These are phyloP conservation scores for Podospora conica DNA, from an alignment of 495 filamentous ascomycete species.

Conservation along the genomic window DNA sequence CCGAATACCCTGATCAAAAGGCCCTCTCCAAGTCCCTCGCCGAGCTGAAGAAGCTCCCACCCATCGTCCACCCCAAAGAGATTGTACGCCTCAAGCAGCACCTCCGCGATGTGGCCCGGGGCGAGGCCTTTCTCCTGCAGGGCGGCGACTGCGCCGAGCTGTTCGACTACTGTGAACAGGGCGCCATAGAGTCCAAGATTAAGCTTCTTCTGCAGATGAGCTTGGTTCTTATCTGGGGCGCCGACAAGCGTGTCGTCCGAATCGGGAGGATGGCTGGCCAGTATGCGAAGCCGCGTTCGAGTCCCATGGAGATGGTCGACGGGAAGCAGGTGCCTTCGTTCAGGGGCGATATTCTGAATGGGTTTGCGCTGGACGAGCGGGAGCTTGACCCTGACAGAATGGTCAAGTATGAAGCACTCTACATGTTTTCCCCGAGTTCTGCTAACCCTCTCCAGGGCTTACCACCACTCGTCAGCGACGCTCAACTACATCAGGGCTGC, in stretches of 20 bases:
- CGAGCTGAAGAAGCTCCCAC: conserved; percentile 74
- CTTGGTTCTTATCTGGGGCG: conserved; percentile 81
- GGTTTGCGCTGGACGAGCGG: conserved; percentile 64
- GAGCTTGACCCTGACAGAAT: conserved; percentile 74
- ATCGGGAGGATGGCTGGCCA: conserved; percentile 96
- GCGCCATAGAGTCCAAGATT: conserved; percentile 89
- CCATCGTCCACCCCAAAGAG: conserved; percentile 82
- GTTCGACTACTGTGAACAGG: conserved; percentile 90
- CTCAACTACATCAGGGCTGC: conserved; percentile 86
- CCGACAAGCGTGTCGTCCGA: conserved; percentile 86
- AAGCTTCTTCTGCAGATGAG: conserved; percentile 96
- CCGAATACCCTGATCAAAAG: conserved; percentile 64
- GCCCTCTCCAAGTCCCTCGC: conserved; percentile 57
- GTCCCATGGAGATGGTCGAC: conserved; percentile 73
- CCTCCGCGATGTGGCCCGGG: conserved; percentile 79
- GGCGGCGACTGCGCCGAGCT: conserved; percentile 96
- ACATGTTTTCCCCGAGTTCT: background rate
- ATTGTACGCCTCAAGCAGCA: conserved; percentile 70
- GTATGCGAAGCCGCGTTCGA: conserved; percentile 91
- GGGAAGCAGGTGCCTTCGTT: conserved; percentile 82
- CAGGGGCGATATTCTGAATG: conserved; percentile 92
- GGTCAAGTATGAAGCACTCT: conserved; percentile 47
- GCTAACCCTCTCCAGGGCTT: conserved; percentile 53
- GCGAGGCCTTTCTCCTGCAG: conserved; percentile 91
- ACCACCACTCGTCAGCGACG: conserved; percentile 91